Conservation (phyloP, 768 basidiomycete species). For the Tricholoma matsutake region DNA sequence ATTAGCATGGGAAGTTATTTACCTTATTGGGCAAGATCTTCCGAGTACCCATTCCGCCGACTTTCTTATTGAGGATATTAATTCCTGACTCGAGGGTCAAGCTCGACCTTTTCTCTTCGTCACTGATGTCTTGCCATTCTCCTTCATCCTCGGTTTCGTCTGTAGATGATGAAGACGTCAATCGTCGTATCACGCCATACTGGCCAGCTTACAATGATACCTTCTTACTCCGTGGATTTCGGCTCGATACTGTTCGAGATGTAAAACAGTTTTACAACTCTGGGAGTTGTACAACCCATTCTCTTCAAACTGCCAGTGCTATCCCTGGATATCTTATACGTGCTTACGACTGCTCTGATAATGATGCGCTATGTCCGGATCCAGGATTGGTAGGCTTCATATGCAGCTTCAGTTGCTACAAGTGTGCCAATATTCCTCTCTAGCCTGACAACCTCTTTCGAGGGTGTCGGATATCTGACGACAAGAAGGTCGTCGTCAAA, state of each 20-base stretch:
- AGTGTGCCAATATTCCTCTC: constrained; percentile 9
- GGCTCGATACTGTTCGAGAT: constrained; percentile 66
- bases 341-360: constrained; percentile 35
- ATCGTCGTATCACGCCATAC: constrained; percentile 55
- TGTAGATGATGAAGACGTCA: constrained; percentile 55
- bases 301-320: constrained; percentile 6
- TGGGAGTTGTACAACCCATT: constrained; percentile 6
- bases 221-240: constrained; percentile 51
- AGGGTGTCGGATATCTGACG: constrained; percentile 51
- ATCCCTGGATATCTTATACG: constrained; percentile 30
- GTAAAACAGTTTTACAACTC: constrained; percentile 55
- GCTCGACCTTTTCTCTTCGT: constrained; percentile 4
- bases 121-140: constrained; percentile 25
- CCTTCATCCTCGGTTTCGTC: constrained; percentile 49
- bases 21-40: constrained; percentile 36
- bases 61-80: constrained; percentile 27
- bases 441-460: constrained; percentile 76
- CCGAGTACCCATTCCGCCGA: constrained; percentile 33
- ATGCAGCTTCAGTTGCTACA: background rate
- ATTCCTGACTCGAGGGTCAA: constrained; percentile 27
- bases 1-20: constrained; percentile 31
- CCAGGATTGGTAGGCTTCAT: constrained; percentile 57
- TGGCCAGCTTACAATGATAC: constrained; percentile 56
- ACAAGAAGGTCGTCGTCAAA: constrained; percentile 58
- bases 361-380: constrained; percentile 67